Conservation (phyloP, 2,329 filamentous ascomycete genomes). For the Dactylonectria macrodidyma region DNA sequence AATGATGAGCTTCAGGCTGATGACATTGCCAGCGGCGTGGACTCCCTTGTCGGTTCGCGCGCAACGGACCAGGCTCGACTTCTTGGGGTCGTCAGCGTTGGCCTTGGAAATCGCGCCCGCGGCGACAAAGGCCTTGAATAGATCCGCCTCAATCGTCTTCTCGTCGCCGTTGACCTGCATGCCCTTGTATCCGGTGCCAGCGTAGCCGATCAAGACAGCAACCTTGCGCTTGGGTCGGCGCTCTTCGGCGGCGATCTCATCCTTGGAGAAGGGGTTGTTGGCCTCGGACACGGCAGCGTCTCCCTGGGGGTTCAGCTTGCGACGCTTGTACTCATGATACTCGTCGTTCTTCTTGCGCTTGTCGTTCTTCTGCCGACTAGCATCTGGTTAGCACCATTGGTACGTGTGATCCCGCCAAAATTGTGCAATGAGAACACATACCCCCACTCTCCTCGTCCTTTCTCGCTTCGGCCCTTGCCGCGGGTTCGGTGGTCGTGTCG, state of each 20-base stretch:
- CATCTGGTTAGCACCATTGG: conserved; percentile 54
- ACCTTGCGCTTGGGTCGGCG: conserved; percentile 96
- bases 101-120: conserved; percentile 96
- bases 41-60: conserved; percentile 98
- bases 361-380: conserved; percentile 55
- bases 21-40: conserved; percentile 94
- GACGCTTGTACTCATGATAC: conserved; percentile 59
- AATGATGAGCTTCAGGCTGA: conserved; percentile 95
- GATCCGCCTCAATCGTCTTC: conserved; percentile 95
- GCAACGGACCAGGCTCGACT: conserved; percentile 93
- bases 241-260: conserved; percentile 90
- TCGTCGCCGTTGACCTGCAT: conserved; percentile 91
- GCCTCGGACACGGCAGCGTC: conserved; percentile 49
- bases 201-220: conserved; percentile 94
- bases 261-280: conserved; percentile 72
- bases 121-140: conserved; percentile 92
- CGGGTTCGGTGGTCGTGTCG: conserved; percentile 49
- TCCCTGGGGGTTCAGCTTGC: conserved; percentile 57
- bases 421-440: conserved; percentile 33
- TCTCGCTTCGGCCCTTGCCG: conserved; percentile 49
- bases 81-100: conserved; percentile 96
- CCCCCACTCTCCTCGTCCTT: conserved; percentile 51
- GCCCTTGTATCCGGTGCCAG: conserved; percentile 95
- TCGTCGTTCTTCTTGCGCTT: conserved; percentile 58
- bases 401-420: conserved; percentile 31